Percentiles rank a stretch among this genome's conserved stretches.
phyloP scores from a whole-genome alignment of 345 rosid species.

The Erodium maritimum region DNA sequence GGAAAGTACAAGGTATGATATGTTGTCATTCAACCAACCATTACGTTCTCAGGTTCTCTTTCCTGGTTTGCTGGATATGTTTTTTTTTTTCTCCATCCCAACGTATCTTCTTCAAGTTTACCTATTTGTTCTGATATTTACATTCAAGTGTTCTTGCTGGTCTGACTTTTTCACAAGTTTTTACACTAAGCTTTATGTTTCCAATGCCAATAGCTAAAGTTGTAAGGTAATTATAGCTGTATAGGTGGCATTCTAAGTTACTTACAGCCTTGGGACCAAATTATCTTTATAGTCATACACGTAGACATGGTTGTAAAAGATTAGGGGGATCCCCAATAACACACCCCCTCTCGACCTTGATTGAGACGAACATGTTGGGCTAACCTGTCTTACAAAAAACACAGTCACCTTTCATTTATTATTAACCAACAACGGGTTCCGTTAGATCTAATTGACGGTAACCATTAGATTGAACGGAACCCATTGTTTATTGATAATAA shows the following conservation, averaged over 20 bases:
- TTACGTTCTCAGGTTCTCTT: background rate
- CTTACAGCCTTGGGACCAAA: background rate
- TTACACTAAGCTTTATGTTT: background rate
- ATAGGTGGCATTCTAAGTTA: background rate
- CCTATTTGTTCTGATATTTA: background rate
- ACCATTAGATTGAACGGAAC: too few relatives aligned
- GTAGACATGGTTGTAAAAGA: background rate
- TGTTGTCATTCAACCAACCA: background rate
- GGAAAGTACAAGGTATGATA: conserved; percentile 80
- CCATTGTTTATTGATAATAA: too few relatives aligned
- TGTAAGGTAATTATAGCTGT: background rate
- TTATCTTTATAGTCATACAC: too few relatives aligned
- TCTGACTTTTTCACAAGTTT: background rate
- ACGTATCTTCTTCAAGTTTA: background rate
- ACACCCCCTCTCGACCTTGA: too few relatives aligned
- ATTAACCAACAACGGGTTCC: too few relatives aligned
- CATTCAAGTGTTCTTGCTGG: background rate
- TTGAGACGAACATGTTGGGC: too few relatives aligned
- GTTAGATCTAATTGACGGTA: too few relatives aligned
- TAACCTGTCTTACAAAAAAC: too few relatives aligned
- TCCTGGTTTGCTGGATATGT: background rate
- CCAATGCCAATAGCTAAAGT: background rate
- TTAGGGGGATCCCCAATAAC: too few relatives aligned
- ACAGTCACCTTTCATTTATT: too few relatives aligned
- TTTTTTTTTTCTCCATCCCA: background rate